Evolutionary conservation across 192 early-diverging fungal genomes (phyloP).

Genomic region (Coemansia sp.): DNA sequence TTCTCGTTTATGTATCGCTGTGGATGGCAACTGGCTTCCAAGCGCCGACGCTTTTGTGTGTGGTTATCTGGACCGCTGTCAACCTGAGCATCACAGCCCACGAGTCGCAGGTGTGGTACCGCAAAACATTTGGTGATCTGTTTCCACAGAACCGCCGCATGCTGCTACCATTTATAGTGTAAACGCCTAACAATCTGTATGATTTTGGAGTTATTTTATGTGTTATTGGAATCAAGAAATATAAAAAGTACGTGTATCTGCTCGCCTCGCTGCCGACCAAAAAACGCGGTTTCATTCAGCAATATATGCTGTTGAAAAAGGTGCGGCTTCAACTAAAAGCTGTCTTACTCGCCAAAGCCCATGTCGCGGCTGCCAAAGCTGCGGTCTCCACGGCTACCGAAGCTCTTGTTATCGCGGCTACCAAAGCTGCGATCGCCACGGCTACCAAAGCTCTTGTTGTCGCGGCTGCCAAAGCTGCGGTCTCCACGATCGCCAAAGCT

Average conservation of each 20-base stretch:
- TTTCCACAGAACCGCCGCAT: constrained; percentile 37
- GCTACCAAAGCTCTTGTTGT: background rate
- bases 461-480: background rate
- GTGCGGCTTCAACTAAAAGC: background rate
- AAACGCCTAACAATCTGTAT: background rate
- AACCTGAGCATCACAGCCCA: constrained; percentile 64
- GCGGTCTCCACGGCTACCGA: background rate
- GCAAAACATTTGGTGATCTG: constrained; percentile 55
- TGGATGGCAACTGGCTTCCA: constrained; percentile 54
- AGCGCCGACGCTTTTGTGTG: constrained; percentile 40
- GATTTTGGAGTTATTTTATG: background rate
- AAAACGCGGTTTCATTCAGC: background rate
- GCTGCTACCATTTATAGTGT: constrained; percentile 43
- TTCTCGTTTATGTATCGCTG: constrained; percentile 64
- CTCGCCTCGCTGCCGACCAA: background rate
- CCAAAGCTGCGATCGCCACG: background rate
- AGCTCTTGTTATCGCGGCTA: background rate
- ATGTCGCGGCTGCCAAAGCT: background rate
- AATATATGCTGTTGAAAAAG: no score
- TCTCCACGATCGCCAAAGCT: background rate
- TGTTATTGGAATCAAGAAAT: background rate
- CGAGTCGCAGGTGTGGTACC: constrained; percentile 72
- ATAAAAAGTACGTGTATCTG: background rate
- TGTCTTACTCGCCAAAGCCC: background rate
- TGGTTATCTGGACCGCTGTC: constrained; percentile 62